phyloP scores from a whole-genome alignment of 345 rosid genomes.

The Pistacia atlantica region DNA sequence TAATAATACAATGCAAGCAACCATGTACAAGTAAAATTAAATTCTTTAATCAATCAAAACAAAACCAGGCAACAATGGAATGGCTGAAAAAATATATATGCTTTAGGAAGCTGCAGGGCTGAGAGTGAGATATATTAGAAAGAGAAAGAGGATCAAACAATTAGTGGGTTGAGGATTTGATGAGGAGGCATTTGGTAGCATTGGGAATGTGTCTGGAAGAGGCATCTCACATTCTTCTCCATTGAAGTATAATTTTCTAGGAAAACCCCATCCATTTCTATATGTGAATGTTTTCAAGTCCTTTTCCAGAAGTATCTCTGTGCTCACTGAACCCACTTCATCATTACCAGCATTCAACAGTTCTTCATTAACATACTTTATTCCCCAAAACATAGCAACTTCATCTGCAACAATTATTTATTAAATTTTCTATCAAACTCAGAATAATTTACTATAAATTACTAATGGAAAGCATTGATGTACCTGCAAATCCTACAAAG shows the following conservation, averaged over 20 bases:
- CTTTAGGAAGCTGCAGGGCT: no score
- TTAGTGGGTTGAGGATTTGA: conserved; percentile 14
- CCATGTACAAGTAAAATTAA: no score
- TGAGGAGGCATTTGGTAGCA: conserved; percentile 44
- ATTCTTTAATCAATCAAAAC: no score
- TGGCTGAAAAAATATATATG: no score
- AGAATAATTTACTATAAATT: no score
- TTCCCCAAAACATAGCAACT: conserved; percentile 61
- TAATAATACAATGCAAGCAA: no score
- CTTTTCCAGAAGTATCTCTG: conserved; percentile 50
- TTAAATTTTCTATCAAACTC: neutral
- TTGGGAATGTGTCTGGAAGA: conserved; percentile 51
- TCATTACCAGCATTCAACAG: conserved; percentile 29
- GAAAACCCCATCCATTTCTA: conserved; percentile 63
- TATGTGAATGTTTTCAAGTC: conserved; percentile 44
- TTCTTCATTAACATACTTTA: conserved; percentile 39
- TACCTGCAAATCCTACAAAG: conserved; percentile 45
- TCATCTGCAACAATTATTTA: conserved; percentile 45
- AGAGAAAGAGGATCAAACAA: conserved; percentile 15
- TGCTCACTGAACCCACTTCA: conserved; percentile 40
- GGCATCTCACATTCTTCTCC: conserved; percentile 63
- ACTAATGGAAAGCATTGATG: no score
- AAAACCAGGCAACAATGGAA: no score
- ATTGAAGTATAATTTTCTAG: conserved; percentile 52
- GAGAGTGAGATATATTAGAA: conserved; percentile 12